Percentiles rank a stretch among this genome's conserved stretches.
Conservation (phyloP, 352 stramenopile genomes). For the Phytopythium aichiense region DNA sequence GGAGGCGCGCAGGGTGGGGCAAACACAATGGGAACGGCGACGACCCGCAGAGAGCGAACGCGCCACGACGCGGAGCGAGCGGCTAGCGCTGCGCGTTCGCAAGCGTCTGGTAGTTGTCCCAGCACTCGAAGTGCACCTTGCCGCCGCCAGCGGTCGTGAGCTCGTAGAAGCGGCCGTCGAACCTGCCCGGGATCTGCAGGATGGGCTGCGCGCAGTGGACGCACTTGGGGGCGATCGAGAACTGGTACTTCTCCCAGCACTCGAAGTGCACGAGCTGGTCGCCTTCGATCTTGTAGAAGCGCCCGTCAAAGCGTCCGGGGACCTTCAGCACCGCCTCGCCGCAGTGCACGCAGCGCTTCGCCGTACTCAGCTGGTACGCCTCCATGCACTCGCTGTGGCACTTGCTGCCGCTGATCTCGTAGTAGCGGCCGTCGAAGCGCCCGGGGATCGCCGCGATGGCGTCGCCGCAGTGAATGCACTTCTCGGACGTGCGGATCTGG, state of each 20-base stretch:
- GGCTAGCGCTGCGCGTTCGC: conserved; percentile 13
- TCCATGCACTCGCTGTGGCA: conserved; percentile 85
- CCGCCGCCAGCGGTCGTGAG: conserved; percentile 55
- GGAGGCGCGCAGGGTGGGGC: neutral
- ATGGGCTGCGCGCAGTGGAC: conserved; percentile 74
- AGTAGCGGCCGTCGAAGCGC: conserved; percentile 78
- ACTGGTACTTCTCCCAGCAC: conserved; percentile 83
- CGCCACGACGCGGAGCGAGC: neutral
- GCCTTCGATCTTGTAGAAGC: conserved; percentile 83
- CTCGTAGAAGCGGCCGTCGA: conserved; percentile 84
- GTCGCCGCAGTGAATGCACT: conserved; percentile 74
- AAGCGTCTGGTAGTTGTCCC: conserved; percentile 65
- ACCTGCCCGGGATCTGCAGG: conserved; percentile 62
- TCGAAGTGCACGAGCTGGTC: conserved; percentile 79
- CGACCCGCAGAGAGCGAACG: neutral
- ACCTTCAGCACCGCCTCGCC: conserved; percentile 66
- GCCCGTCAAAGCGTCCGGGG: conserved; percentile 62
- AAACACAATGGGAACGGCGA: neutral
- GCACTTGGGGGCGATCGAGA: conserved; percentile 65
- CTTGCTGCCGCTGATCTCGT: conserved; percentile 67
- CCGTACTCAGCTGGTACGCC: conserved; percentile 61
- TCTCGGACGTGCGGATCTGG: conserved; percentile 73
- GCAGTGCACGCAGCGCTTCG: conserved; percentile 73
- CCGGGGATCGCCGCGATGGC: conserved; percentile 74
- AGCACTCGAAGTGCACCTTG: conserved; percentile 88